A percentile compares a stretch with the other conserved stretches of the same genome.
Evolutionary conservation across 129 eudicot genomes (phyloP).

Genomic region (Lonicera japonica): DNA sequence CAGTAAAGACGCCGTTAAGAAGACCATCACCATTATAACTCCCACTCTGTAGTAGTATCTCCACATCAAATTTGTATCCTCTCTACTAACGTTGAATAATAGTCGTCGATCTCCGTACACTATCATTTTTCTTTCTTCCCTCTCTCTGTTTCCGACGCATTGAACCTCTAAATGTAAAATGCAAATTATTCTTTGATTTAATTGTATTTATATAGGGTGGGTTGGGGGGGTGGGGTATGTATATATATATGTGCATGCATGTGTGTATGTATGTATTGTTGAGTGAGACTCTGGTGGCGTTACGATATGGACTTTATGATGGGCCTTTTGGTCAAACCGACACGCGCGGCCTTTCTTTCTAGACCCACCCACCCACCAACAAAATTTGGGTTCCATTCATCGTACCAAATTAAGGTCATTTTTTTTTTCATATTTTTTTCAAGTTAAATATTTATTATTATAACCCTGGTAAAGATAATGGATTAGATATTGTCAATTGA

Average conservation of each 20-base stretch:
- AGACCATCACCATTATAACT: constrained; percentile 14
- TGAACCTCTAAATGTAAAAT: too few relatives aligned
- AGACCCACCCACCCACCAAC: too few relatives aligned
- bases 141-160: too few relatives aligned
- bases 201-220: too few relatives aligned
- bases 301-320: neutral
- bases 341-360: too few relatives aligned
- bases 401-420: constrained; percentile 14
- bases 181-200: too few relatives aligned
- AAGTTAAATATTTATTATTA: too few relatives aligned
- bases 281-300: constrained; percentile 1
- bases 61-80: too few relatives aligned
- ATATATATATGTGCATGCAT: neutral
- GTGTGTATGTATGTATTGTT: neutral
- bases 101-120: neutral
- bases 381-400: constrained; percentile 20
- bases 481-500: too few relatives aligned
- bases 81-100: neutral
- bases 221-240: neutral
- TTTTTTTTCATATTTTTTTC: too few relatives aligned
- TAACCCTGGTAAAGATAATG: too few relatives aligned
- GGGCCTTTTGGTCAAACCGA: neutral
- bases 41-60: constrained; percentile 2
- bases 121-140: constrained; percentile 9
- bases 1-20: constrained; percentile 26